Percentiles rank a stretch among this genome's conserved stretches.
Evolutionary conservation across 2,329 filamentous ascomycete genomes (phyloP).

Genomic region (Alternaria incomplexa): DNA sequence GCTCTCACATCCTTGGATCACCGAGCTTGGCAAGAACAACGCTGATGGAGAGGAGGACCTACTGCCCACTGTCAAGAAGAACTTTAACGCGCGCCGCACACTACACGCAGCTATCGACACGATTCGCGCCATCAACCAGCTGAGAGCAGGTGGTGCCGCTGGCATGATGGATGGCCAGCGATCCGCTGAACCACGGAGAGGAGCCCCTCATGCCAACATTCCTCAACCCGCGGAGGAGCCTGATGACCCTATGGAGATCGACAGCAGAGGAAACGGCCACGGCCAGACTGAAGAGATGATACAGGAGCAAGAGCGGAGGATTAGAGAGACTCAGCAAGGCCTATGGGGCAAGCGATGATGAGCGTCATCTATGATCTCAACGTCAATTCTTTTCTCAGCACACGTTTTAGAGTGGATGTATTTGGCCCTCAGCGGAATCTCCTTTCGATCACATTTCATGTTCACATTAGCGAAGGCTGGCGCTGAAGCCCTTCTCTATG

Average conservation of each 20-base stretch:
- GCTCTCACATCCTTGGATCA: conserved; percentile 69
- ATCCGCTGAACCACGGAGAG: conserved; percentile 59
- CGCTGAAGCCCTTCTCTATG: not conserved
- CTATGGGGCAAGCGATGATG: conserved; percentile 56
- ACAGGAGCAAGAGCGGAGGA: conserved; percentile 63
- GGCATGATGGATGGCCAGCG: conserved; percentile 67
- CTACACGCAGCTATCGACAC: conserved; percentile 72
- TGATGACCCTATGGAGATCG: conserved; percentile 54
- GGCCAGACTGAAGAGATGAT: conserved; percentile 70
- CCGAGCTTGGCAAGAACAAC: conserved; percentile 58
- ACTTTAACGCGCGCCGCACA: conserved; percentile 70
- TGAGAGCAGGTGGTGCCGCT: conserved; percentile 64
- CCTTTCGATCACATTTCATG: not conserved
- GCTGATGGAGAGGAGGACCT: conserved; percentile 58
- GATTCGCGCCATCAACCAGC: conserved; percentile 71
- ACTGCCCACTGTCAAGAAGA: conserved; percentile 71
- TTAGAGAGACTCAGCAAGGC: conserved; percentile 64
- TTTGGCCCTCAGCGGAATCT: not conserved
- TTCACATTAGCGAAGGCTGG: not conserved
- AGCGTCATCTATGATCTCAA: not conserved
- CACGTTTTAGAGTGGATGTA: not conserved
- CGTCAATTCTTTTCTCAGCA: not conserved
- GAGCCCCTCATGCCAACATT: conserved; percentile 41
- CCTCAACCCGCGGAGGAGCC: conserved; percentile 43
- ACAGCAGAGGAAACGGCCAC: conserved; percentile 64